A percentile compares a stretch with the other conserved stretches of the same genome.
Conservation (phyloP, 202 grass and related monocot species). For the Zizania palustris region DNA sequence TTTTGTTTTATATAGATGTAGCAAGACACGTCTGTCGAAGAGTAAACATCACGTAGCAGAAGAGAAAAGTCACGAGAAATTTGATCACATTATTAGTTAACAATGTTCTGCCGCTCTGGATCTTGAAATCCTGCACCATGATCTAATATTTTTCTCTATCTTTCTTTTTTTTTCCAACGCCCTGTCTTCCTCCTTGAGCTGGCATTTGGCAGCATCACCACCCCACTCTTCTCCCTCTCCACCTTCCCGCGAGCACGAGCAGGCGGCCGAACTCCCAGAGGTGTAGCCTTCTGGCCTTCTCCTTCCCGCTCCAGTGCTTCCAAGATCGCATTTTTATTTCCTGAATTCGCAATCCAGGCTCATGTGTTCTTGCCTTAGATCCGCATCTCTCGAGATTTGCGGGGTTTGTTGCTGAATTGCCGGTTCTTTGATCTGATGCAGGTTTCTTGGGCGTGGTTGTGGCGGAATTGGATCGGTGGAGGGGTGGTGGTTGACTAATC, state of each 20-base stretch:
- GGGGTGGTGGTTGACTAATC: slow-evolving; percentile 17
- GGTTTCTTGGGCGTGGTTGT: slow-evolving; percentile 29
- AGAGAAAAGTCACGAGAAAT: slow-evolving; percentile 49
- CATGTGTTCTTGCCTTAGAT: slow-evolving; percentile 44
- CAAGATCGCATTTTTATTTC: slow-evolving; percentile 35
- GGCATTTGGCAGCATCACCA: slow-evolving; percentile 18
- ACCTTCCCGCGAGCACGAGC: slow-evolving; percentile 20
- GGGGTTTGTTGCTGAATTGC: slow-evolving; percentile 44
- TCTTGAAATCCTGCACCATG: slow-evolving; percentile 61
- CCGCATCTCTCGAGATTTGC: slow-evolving; percentile 39
- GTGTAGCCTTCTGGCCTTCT: slow-evolving; percentile 14
- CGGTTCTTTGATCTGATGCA: slow-evolving; percentile 40
- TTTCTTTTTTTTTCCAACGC: neutral
- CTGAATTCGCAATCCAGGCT: slow-evolving; percentile 9
- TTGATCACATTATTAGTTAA: slow-evolving; percentile 59
- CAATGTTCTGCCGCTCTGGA: slow-evolving; percentile 78
- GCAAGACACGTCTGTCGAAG: too few species aligned
- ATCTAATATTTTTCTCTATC: neutral
- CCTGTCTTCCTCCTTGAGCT: slow-evolving; percentile 27
- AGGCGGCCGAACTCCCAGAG: slow-evolving; percentile 30
- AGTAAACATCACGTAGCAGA: neutral
- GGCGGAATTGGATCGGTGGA: neutral
- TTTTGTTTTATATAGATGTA: too few species aligned
- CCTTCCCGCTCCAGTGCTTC: neutral
- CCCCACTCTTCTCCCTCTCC: slow-evolving; percentile 1